Percentiles rank a stretch among this genome's conserved stretches.
Conservation (phyloP, 257 asterid species). For the Nicotiana knightiana region DNA sequence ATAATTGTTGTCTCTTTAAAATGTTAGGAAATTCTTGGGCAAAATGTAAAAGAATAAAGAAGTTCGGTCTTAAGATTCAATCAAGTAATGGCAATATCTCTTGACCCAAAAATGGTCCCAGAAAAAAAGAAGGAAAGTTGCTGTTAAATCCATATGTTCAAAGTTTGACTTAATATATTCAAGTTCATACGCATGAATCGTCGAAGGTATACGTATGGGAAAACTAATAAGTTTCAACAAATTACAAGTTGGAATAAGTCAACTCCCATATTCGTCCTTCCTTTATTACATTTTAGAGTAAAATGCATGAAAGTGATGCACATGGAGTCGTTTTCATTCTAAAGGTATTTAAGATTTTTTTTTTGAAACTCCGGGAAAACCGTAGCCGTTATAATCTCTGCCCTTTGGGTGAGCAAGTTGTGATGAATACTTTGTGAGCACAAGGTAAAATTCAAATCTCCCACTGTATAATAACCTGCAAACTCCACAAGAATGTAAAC, state of each 20-base stretch:
- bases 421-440: too few relatives aligned
- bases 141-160: too few relatives aligned
- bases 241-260: background rate
- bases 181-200: background rate
- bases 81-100: background rate
- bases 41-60: background rate
- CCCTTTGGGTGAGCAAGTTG: too few relatives aligned
- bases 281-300: background rate
- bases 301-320: background rate
- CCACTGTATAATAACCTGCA: too few relatives aligned
- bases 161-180: background rate
- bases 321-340: background rate
- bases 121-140: background rate
- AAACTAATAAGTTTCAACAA: background rate
- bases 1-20: too few relatives aligned
- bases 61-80: background rate
- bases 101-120: background rate
- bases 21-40: background rate
- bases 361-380: too few relatives aligned
- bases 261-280: background rate
- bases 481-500: too few relatives aligned
- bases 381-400: too few relatives aligned
- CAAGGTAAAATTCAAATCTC: too few relatives aligned
- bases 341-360: background rate
- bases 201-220: background rate